Evolutionary conservation across 805 yeast species (phyloP), one percentile per base, ranked within the genome.

Genomic region (Wickerhamiella qilinensis): DNA sequence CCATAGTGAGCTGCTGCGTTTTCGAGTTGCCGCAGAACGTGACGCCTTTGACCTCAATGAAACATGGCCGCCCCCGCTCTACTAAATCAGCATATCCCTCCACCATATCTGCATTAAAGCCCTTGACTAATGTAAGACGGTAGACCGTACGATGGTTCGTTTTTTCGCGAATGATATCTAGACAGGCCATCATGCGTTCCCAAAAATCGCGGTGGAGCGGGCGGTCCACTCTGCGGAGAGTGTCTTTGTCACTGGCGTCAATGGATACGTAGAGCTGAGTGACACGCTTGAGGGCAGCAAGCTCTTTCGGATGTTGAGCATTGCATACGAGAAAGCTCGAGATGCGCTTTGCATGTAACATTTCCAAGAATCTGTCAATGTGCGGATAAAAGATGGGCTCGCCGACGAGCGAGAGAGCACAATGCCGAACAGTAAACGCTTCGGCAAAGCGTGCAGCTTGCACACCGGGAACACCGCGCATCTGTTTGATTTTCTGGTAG

Each of bases 391-490:
- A 82, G 33, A 85, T 86, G 2, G 96, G 96, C 57, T 85, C 96
- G 24, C 96, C 96, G 15, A 85, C 96, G 27, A 85, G 64, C 5
- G 94, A 83, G 34, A 85, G 65, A 2, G 96, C 96, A 65, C 96
- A 85, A 55, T 85, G 96, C 36, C 73, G 73, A 12, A 86, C 93
- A 39, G 73, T 69, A 58, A 86, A 85, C 0, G 95, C 95, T 53
- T 85, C 94, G 18, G 83, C 77, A 57, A 86, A 85, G 50, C 96
- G 65, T 20, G 82, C 93, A 46, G 85, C 77, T 47, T 78, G 80
- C 38, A 86, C 83, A 27, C 96, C 96, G 0, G 96, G 95, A 33
- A 86, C 93, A 43, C 96, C 96, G 53, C 93, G 68, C 86, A 85
- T 75, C 59, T 83, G 94, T 57, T 85, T 86, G 54, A 85, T 86